These are phyloP conservation scores for Scalesia atractyloides DNA, from an alignment of 129 eudicot species.

Conservation along the genomic window DNA sequence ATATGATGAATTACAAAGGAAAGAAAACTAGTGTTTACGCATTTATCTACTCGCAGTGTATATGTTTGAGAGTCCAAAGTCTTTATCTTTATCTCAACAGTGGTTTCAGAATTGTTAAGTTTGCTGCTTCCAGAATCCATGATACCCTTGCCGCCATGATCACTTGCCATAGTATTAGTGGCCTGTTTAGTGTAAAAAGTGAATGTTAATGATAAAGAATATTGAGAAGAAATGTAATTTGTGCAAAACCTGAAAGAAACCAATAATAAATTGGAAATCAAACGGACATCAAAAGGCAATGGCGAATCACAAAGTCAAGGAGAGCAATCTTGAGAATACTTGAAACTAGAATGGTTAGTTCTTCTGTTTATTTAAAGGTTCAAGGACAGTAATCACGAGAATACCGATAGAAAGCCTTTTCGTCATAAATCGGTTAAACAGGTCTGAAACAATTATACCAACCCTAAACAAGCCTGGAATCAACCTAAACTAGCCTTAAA, in stretches of 20 bases:
- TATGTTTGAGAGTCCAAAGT: slow-evolving; percentile 95
- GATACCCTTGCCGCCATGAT: slow-evolving; percentile 49
- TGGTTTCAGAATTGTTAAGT: slow-evolving; percentile 54
- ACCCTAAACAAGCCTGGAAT: too few species aligned
- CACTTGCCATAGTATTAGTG: slow-evolving; percentile 56
- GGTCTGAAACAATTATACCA: too few species aligned
- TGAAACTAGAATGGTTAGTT: neutral
- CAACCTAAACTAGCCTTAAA: too few species aligned
- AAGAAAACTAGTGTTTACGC: slow-evolving; percentile 44
- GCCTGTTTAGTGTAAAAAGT: slow-evolving; percentile 26
- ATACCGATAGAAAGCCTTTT: neutral
- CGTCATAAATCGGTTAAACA: too few species aligned
- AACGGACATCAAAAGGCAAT: slow-evolving; percentile 12
- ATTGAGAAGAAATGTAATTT: neutral
- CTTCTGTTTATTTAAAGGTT: neutral
- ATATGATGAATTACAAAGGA: slow-evolving; percentile 13
- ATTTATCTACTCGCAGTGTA: slow-evolving; percentile 88
- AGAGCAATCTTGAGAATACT: neutral
- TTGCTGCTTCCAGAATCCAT: slow-evolving; percentile 46
- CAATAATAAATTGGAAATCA: slow-evolving; percentile 3
- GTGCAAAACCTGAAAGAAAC: slow-evolving; percentile 1
- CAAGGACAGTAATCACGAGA: neutral
- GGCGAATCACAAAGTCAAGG: neutral
- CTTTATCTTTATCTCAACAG: slow-evolving; percentile 93
- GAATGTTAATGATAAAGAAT: slow-evolving; percentile 3